phyloP scores from a whole-genome alignment of 805 yeast genomes.

The Brettanomyces naardenensis region DNA sequence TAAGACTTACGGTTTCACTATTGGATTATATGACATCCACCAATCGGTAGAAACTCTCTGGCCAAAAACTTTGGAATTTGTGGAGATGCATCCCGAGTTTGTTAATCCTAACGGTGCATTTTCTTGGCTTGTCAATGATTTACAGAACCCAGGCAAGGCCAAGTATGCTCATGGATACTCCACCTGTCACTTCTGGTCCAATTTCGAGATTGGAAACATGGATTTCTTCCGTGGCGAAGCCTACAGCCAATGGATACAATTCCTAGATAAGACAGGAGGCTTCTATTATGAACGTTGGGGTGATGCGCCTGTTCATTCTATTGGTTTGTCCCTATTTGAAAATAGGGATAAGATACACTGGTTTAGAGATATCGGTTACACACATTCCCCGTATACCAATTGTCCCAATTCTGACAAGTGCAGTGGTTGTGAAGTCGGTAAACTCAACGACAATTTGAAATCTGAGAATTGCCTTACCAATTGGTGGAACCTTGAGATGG shows the following conservation, averaged over 20 bases:
- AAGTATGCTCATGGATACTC: conserved; percentile 37
- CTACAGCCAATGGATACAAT: conserved; percentile 54
- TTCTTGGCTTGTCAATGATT: conserved; percentile 43
- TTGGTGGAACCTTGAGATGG: conserved; percentile 49
- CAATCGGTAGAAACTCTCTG: conserved; percentile 56
- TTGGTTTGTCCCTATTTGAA: conserved; percentile 66
- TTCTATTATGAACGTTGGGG: conserved; percentile 93
- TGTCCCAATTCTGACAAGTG: conserved; percentile 59
- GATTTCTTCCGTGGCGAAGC: conserved; percentile 69
- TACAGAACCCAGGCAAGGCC: conserved; percentile 41
- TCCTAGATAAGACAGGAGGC: conserved; percentile 64
- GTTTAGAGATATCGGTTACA: conserved; percentile 81
- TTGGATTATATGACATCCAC: conserved; percentile 63
- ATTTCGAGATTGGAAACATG: conserved; percentile 80
- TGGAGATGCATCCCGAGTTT: conserved; percentile 49
- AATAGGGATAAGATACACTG: conserved; percentile 68
- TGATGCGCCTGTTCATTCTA: conserved; percentile 83
- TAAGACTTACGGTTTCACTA: conserved; percentile 68
- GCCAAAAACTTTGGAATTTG: conserved; percentile 59
- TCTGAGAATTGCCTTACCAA: conserved; percentile 69
- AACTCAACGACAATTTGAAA: conserved; percentile 48
- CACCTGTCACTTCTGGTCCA: conserved; percentile 83
- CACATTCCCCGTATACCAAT: conserved; percentile 65
- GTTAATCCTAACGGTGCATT: conserved; percentile 46
- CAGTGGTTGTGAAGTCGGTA: conserved; percentile 41